Base-by-base conservation (phyloP, 1,284 basidiomycete genomes). In the Puccinia sorghi region DNA sequence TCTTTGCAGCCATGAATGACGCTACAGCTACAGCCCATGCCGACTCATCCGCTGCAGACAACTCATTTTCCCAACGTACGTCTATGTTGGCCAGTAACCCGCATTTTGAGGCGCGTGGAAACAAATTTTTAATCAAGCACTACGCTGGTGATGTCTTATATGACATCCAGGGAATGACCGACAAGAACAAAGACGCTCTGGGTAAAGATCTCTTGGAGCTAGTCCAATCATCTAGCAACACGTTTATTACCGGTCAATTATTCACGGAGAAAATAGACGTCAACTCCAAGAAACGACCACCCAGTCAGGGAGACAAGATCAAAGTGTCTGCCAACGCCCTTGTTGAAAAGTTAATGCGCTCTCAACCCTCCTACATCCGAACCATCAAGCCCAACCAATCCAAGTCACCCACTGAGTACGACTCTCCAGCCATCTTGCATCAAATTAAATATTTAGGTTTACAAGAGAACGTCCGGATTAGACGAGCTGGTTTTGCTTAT, bases 361-460 rank as follows among this genome's bases (percentile, higher is more conserved):
- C 94, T 43, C 94, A 95, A 85, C 97, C 97, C 0, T 94, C 94
- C 27, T 99, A 99, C 86, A 99, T 99, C 82, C 93, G 97, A 81
- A 99, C 97, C 5, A 99, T 99, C 88, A 99, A 99, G 86, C 93
- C 97, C 13, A 99, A 99, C 85, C 93, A 97, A 87, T 97, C 98
- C 84, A 91, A 96, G 79, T 96, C 93, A 81, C 86, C 91, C 2
- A 89, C 89, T 8, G 97, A 99, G 86, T 99, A 97, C 85, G 95
- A 99, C 84, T 88, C 88, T 66, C 96, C 96, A 84, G 94, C 94
- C 9, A 93, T 99, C 81, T 87, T 99, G 59, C 96, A 99, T 87
- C 97, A 99, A 86, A 93, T 99, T 88, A 98, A 99, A 86, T 99
- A 99, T 84, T 91, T 99, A 64, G 97, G 96, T 85, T 87, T 99